These are phyloP conservation scores for Podospora pseudoanserina DNA, from an alignment of 495 filamentous ascomycete species.

Conservation along the genomic window DNA sequence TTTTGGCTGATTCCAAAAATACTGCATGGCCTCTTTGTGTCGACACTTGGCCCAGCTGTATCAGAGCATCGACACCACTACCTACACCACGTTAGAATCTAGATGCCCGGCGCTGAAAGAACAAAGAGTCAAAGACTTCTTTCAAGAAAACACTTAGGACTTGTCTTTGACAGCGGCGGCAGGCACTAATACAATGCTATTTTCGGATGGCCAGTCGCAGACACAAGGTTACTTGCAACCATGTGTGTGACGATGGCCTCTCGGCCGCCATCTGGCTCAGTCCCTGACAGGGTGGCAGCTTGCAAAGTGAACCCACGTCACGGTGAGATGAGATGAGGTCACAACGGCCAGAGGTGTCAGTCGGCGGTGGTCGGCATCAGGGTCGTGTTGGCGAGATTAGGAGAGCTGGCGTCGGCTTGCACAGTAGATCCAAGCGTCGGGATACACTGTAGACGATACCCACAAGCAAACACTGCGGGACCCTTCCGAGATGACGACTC, in stretches of 20 bases:
- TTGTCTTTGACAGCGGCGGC: neutral
- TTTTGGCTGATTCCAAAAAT: neutral
- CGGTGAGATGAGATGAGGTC: no score
- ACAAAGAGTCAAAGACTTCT: neutral
- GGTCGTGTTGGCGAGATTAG: neutral
- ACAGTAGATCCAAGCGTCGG: conserved; percentile 4
- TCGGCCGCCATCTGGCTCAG: neutral
- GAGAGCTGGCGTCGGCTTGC: neutral
- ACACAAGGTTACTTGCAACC: neutral
- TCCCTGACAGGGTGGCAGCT: neutral
- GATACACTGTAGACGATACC: conserved; percentile 6
- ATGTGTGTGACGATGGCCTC: conserved; percentile 1
- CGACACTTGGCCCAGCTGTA: neutral
- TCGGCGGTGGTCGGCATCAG: neutral
- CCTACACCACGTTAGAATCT: no score
- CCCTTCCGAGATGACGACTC: conserved; percentile 11
- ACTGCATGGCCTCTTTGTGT: neutral
- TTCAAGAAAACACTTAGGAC: neutral
- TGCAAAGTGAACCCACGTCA: neutral
- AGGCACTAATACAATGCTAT: neutral
- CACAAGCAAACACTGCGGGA: conserved; percentile 2
- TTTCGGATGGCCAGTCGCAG: neutral
- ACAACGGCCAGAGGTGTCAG: neutral
- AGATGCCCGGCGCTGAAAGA: neutral
- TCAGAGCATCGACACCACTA: no score